Conservation (phyloP, 2,329 filamentous ascomycete genomes). For the Pseudogymnoascus sp. region DNA sequence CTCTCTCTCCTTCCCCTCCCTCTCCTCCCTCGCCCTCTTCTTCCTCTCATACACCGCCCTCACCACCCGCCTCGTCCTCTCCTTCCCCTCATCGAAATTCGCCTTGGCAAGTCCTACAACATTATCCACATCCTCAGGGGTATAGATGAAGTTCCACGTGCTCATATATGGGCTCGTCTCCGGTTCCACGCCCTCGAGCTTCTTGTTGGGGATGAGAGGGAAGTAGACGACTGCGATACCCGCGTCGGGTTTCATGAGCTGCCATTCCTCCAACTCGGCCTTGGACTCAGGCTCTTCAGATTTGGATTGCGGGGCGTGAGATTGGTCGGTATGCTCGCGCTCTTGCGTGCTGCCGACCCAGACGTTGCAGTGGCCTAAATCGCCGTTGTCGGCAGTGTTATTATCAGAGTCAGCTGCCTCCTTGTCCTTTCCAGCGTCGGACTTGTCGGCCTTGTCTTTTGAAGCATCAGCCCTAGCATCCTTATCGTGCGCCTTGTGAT, state of each 20-base stretch:
- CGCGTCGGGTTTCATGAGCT: conserved; percentile 66
- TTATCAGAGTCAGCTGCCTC: conserved; percentile 21
- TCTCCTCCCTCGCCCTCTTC: conserved; percentile 56
- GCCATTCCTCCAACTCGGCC: conserved; percentile 58
- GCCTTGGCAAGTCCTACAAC: conserved; percentile 74
- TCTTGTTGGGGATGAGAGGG: conserved; percentile 76
- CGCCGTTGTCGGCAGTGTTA: conserved; percentile 39
- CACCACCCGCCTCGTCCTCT: conserved; percentile 69
- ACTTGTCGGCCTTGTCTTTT: conserved; percentile 13
- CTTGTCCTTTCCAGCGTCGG: conserved; percentile 13
- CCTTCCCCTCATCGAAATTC: conserved; percentile 77
- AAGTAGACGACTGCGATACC: conserved; percentile 88
- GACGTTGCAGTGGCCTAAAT: conserved; percentile 84
- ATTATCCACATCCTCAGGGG: conserved; percentile 76
- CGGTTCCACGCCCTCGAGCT: conserved; percentile 75
- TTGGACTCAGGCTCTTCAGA: conserved; percentile 37
- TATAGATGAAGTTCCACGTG: conserved; percentile 98
- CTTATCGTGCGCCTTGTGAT: conserved; percentile 34
- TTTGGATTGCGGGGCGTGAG: conserved; percentile 19
- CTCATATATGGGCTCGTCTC: conserved; percentile 76
- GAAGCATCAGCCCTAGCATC: conserved; percentile 21
- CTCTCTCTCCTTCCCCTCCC: conserved; percentile 34
- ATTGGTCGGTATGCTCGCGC: conserved; percentile 39
- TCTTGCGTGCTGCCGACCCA: conserved; percentile 87
- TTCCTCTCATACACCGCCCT: conserved; percentile 89